Evolutionary conservation across 768 basidiomycete genomes (phyloP), one percentile per base, ranked within the genome.

Genomic region (Trametes cinnabarina): DNA sequence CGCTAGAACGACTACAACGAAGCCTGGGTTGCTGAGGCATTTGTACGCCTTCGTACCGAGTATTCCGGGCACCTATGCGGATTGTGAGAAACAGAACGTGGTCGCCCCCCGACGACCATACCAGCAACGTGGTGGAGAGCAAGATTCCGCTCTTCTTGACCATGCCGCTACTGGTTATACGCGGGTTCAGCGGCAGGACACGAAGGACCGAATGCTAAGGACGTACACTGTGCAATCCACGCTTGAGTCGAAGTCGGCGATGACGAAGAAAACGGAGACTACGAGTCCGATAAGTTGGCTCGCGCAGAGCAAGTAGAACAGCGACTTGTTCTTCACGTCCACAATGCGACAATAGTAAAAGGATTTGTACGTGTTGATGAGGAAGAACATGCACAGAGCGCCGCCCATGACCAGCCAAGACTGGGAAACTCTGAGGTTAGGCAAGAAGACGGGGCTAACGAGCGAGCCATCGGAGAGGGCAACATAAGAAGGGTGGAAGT

Each of bases 31-130:
- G 67, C 83, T 79, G 60, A 87, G 70, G 63, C 85, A 87, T 64
- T 79, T 80, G 63, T 87, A 88, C 8, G 82, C 84, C 66, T 88
- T 88, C 63, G 82, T 73, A 14, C 86, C 86, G 32, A 85, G 73
- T 28, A 87, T 81, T 28, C 84, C 85, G 0, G 83, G 79, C 40
- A 87, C 77, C 86, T 86, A 52, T 9, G 37, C 25, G 34, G 56
- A 28, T 56, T 6, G 30, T 51, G 39, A 50, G 44, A 7, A 37
- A 6, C 20, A 12, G n/a, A 1, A 9, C n/a, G 3, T 26, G 10
- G n/a, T 23, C 12, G 25, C 3, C 14, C 22, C 26, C 17, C 28
- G 25, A 12, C 3, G 22, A 55, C 52, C 57, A 14, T 53, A 71
- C 68, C 59, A 71, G 48, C 10, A 68, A 43, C n/a, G 63, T 65